These are phyloP conservation scores for Mucor saturninus DNA, from an alignment of 371 early-diverging fungal species.

Conservation along the genomic window DNA sequence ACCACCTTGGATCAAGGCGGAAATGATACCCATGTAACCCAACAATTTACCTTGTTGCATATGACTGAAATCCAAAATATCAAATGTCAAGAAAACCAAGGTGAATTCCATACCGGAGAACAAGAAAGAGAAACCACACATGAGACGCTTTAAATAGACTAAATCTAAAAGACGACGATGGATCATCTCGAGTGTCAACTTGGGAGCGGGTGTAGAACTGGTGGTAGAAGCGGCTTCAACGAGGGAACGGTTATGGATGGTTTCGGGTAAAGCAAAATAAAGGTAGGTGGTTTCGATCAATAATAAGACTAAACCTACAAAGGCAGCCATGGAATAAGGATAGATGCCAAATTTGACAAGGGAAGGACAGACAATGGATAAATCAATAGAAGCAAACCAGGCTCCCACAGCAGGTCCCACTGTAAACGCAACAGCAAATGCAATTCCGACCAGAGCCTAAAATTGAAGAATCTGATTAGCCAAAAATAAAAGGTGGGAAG, in stretches of 20 bases:
- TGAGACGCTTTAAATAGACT: slow-evolving; percentile 66
- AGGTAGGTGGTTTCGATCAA: slow-evolving; percentile 82
- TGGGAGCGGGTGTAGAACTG: neutral
- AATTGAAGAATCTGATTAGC: neutral
- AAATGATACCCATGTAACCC: slow-evolving; percentile 86
- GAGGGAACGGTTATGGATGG: slow-evolving; percentile 40
- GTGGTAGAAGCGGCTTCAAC: slow-evolving; percentile 2
- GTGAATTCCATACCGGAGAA: slow-evolving; percentile 99
- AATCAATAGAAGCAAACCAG: slow-evolving; percentile 81
- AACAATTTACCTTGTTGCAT: slow-evolving; percentile 91
- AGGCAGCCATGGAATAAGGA: slow-evolving; percentile 82
- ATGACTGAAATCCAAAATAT: slow-evolving; percentile 84
- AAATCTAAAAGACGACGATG: slow-evolving; percentile 47
- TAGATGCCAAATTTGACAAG: slow-evolving; percentile 67
- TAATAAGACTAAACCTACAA: slow-evolving; percentile 83
- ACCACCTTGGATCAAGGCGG: slow-evolving; percentile 91
- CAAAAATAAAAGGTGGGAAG: neutral
- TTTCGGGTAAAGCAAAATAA: slow-evolving; percentile 80
- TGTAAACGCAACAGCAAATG: slow-evolving; percentile 95
- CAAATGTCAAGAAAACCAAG: slow-evolving; percentile 93
- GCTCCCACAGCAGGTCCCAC: slow-evolving; percentile 94
- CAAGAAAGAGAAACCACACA: slow-evolving; percentile 87
- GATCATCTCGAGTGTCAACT: slow-evolving; percentile 7
- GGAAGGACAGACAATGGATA: slow-evolving; percentile 58
- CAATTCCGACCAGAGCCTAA: slow-evolving; percentile 94